Base-by-base conservation (phyloP, 1,284 basidiomycete genomes). In the Irpex sp. region DNA sequence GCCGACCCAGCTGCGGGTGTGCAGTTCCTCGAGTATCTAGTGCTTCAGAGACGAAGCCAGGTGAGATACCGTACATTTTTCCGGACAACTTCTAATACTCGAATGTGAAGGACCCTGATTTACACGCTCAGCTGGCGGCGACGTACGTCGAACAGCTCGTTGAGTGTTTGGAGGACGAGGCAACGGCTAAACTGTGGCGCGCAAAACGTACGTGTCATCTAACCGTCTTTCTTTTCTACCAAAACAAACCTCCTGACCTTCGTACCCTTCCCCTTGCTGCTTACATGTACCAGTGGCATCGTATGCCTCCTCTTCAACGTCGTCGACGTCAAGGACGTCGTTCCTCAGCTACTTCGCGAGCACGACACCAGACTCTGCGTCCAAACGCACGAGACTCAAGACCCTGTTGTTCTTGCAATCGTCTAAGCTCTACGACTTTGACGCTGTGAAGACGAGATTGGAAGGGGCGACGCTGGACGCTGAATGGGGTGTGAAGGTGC, bases 21-120 rank as follows among this genome's bases (percentile, higher is more conserved):
- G 49, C 82, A 84, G 61, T 95, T 88, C 70, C 79, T 97, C 5
- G 94, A 97, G 69, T 85, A 92, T 71, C 78, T 95, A 0, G 87
- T 95, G 1, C 75, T 96, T 31, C 83, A 85, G 62, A 86, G 86
- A 68, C 83, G 86, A 50, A 89, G 83, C 68, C 80, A 78, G 58
- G 90, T 86, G 67, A 13, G 80, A 73, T 21, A 4, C 35, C 33
- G 13, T 56, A 17, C 59, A 31, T n/a, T 43, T 65, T 58, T 57
- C n/a, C 56, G 60, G 21, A n/a, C 6, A 58, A 57, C 8, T 2
- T 56, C 37, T 50, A 36, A 39, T 8, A 26, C 35, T 61, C 4
- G 21, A 17, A 5, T 5, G 33, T 19, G 3, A 56, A 90, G 88
- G 83, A 86, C 36, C 75, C 75, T 9, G 79, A 80, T 37, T 73